These are phyloP conservation scores for Acer saccharum DNA, from an alignment of 345 rosid genomes.

Conservation along the genomic window DNA sequence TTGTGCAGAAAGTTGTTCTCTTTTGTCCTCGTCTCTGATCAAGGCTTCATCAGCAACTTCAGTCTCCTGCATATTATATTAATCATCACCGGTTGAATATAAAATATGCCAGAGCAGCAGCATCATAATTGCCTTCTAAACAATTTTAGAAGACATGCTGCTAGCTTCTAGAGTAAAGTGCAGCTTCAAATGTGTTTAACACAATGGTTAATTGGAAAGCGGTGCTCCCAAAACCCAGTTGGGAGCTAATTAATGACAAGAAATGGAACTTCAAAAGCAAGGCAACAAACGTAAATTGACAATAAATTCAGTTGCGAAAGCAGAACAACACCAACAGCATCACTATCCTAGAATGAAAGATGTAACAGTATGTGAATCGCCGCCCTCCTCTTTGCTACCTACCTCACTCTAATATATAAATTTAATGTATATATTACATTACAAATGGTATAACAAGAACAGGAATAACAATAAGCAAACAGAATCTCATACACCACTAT, in stretches of 20 bases:
- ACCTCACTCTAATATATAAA: not conserved
- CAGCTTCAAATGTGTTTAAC: too few species aligned
- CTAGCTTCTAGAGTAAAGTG: not conserved
- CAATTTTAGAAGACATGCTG: not conserved
- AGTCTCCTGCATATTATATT: constrained; percentile 41
- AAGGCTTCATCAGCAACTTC: constrained; percentile 35
- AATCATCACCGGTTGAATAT: constrained; percentile 20
- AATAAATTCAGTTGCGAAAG: not conserved
- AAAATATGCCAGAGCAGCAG: not conserved
- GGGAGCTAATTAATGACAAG: not conserved
- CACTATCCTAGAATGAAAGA: not conserved
- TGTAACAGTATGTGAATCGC: too few species aligned
- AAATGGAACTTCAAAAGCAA: not conserved
- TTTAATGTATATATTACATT: not conserved
- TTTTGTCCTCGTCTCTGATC: constrained; percentile 17
- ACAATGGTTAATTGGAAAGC: too few species aligned
- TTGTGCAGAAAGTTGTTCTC: constrained; percentile 17
- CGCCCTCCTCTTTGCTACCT: not conserved
- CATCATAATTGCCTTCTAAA: not conserved
- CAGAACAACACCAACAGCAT: not conserved
- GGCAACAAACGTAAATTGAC: not conserved
- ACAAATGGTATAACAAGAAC: not conserved
- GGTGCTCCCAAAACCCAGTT: too few species aligned
- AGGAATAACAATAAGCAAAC: not conserved
- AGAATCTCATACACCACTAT: too few species aligned